Evolutionary conservation across 129 eudicot genomes (phyloP).

Genomic region (Dittrichia graveolens): DNA sequence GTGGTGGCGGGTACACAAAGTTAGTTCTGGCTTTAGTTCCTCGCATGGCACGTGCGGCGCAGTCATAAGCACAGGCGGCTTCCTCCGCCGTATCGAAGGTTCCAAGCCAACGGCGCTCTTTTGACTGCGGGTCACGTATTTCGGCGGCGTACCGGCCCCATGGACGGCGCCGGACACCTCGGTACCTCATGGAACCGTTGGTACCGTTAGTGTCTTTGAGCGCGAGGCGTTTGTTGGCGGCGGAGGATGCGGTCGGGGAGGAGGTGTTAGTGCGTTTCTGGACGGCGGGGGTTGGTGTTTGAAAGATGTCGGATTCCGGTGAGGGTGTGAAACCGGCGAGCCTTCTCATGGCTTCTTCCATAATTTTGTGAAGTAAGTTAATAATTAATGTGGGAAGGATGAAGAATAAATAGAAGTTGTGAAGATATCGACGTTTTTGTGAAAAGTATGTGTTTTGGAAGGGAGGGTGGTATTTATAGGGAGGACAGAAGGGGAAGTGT

Average conservation of each 20-base stretch:
- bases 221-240: slow-evolving; percentile 48
- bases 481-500: slow-evolving; percentile 1
- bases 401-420: too few relatives aligned
- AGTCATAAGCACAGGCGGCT: slow-evolving; percentile 93
- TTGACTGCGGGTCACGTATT: slow-evolving; percentile 85
- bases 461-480: slow-evolving; percentile 31
- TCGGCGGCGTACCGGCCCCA: slow-evolving; percentile 99
- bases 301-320: slow-evolving; percentile 32
- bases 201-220: slow-evolving; percentile 35
- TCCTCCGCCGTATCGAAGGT: slow-evolving; percentile 98
- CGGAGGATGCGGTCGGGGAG: slow-evolving; percentile 20
- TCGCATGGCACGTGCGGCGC: slow-evolving; percentile 94
- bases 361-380: background rate
- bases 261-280: slow-evolving; percentile 32
- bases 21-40: slow-evolving; percentile 84
- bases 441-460: background rate
- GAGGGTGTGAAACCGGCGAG: slow-evolving; percentile 47
- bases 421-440: too few relatives aligned
- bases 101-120: slow-evolving; percentile 94
- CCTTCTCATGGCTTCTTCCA: slow-evolving; percentile 73
- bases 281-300: slow-evolving; percentile 14
- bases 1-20: slow-evolving; percentile 55
- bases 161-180: slow-evolving; percentile 94
- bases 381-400: background rate
- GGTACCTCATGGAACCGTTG: slow-evolving; percentile 56